Conservation (phyloP, 192 early-diverging fungal species). For the Martensiomyces pterosporus region DNA sequence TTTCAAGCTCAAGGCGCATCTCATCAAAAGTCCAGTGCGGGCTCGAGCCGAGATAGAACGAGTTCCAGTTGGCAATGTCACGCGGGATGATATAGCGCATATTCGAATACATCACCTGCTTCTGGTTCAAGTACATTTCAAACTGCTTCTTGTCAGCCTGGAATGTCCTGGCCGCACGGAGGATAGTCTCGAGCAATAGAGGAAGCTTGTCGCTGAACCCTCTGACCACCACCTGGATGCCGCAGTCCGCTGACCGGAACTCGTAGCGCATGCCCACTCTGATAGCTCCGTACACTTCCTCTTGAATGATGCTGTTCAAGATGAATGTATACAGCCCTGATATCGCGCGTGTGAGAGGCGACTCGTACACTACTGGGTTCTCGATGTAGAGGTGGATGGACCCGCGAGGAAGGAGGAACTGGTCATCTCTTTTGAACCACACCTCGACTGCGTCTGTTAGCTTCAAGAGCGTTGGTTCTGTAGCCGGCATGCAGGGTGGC, state of each 20-base stretch:
- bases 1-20: slow-evolving; percentile 58
- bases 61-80: neutral
- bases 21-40: slow-evolving; percentile 58
- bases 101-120: slow-evolving; percentile 62
- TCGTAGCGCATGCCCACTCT: slow-evolving; percentile 71
- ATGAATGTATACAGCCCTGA: slow-evolving; percentile 62
- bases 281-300: slow-evolving; percentile 77
- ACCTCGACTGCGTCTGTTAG: slow-evolving; percentile 44
- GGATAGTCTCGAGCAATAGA: slow-evolving; percentile 59
- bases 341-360: slow-evolving; percentile 59
- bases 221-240: slow-evolving; percentile 55
- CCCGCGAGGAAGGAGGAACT: slow-evolving; percentile 80
- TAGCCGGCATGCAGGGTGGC: slow-evolving; percentile 2
- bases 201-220: slow-evolving; percentile 80
- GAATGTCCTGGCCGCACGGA: neutral
- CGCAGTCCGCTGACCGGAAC: slow-evolving; percentile 61
- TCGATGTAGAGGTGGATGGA: slow-evolving; percentile 59
- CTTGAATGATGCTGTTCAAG: slow-evolving; percentile 69
- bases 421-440: slow-evolving; percentile 93
- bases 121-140: slow-evolving; percentile 64
- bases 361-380: slow-evolving; percentile 62
- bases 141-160: slow-evolving; percentile 44
- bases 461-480: slow-evolving; percentile 12
- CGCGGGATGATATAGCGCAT: slow-evolving; percentile 58
- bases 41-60: neutral